phyloP scores from a whole-genome alignment of 1,284 basidiomycete species.

The Cystobasidiaceae sp. region DNA sequence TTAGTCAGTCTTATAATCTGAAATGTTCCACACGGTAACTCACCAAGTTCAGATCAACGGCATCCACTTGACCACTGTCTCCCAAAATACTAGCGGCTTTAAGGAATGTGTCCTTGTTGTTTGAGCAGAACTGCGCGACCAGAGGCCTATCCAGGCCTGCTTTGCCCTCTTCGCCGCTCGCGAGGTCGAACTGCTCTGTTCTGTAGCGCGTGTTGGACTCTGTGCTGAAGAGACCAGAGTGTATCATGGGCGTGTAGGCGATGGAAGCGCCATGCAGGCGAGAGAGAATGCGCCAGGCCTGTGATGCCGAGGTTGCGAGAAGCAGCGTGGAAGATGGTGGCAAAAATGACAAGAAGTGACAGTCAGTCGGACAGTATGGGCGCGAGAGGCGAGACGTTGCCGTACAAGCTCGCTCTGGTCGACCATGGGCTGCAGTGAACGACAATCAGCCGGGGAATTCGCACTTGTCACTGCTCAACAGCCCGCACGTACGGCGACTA shows the following conservation, averaged over 20 bases:
- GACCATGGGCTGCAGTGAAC: constrained; percentile 67
- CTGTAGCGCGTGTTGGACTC: constrained; percentile 55
- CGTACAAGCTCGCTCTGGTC: constrained; percentile 90
- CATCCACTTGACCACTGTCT: constrained; percentile 69
- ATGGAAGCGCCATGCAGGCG: constrained; percentile 76
- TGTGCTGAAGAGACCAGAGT: constrained; percentile 74
- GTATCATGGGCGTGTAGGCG: constrained; percentile 95
- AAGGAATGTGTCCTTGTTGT: constrained; percentile 74
- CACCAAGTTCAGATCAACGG: constrained; percentile 81
- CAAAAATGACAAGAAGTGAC: neutral
- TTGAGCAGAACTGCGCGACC: constrained; percentile 87
- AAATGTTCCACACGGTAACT: constrained; percentile 33
- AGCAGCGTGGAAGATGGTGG: too few species aligned
- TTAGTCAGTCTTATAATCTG: neutral
- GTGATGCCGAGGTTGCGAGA: too few species aligned
- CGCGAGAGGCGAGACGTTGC: too few species aligned
- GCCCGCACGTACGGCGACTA: constrained; percentile 58
- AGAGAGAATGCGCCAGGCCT: constrained; percentile 81
- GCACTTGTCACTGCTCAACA: neutral
- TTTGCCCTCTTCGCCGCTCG: constrained; percentile 63
- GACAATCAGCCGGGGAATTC: neutral
- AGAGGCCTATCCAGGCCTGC: constrained; percentile 66
- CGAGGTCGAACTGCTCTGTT: constrained; percentile 64
- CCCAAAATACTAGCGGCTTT: constrained; percentile 56
- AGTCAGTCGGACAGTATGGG: neutral